Evolutionary conservation across 2,329 filamentous ascomycete genomes (phyloP), one percentile per base, ranked within the genome.

Genomic region (Fusarium metavorans): DNA sequence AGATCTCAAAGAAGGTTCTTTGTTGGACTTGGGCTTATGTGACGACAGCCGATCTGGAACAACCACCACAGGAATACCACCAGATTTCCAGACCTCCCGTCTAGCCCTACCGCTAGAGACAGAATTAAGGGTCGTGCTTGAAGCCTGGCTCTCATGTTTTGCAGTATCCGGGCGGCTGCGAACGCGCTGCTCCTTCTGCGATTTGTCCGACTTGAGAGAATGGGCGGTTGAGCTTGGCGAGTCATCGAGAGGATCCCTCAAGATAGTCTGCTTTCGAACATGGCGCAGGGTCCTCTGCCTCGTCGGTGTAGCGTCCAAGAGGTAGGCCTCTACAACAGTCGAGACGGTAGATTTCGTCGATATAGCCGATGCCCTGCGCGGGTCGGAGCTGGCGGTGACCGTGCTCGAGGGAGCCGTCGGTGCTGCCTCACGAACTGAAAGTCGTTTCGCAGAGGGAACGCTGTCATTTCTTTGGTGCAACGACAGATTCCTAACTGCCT

Each of bases 31-130:
- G n/a, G 87, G 84, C 61, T 87, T 87, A 13, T 85, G 81, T 5
- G 89, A 91, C 8, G 90, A 88, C 18, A 81, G 84, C 18, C 91
- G 88, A 65, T 89, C 87, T 8, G 91, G 91, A 60, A 92, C 87
- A 23, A 92, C 85, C 8, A 92, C 86, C 9, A 92, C 90, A 2
- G 91, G 91, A 11, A 92, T 90, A 3, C 85, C 89, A 9, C 90
- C 91, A 63, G 82, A 88, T 73, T 88, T 91, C 84, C 88, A 86
- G 4, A 92, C 83, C 35, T 91, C 89, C 18, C 87, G 86, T n/a
- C 91, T 84, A 5, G 89, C 88, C 75, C 85, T 89, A 9, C 84
- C 83, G 72, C 88, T 91, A 1, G 87, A 85, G 5, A 87, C 82
- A 7, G 89, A 89, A 70, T 84, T 88, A 27, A 80, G 74, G 0